Evolutionary conservation across 2,329 filamentous ascomycete genomes (phyloP), one percentile per base, ranked within the genome.

Genomic region (Paecilomyces sp.): DNA sequence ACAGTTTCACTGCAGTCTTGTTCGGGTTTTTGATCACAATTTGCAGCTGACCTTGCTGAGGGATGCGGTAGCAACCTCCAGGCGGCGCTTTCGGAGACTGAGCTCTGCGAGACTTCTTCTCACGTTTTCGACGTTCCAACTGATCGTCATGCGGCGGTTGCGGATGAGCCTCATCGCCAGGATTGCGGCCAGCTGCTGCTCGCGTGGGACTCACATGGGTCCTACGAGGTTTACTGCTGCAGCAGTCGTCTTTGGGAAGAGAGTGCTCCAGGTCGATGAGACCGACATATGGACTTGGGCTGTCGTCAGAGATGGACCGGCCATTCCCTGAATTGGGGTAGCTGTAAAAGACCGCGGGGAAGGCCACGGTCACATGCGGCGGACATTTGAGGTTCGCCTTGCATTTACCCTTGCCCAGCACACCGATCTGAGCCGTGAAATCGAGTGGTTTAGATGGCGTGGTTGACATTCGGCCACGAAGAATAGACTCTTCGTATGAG

Each of bases 21-120:
- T 97, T 96, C 15, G 92, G 93, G 68, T 97, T 99, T 73, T 97
- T 97, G 72, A 99, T 91, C 62, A 99, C 88, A 64, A 99, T 96
- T 68, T 99, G 94, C 13, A 99, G 80, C 74, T 97, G 94, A 0
- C 94, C 94, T 73, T 92, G 89, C 69, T 94, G 88, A 0, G 94
- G 94, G 57, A 99, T 96, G 52, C 94, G 88, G 73, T 97, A 99
- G 69, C 90, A 91, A 36, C 94, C 93, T 7, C 92, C 91, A 0
- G 91, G 89, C 0, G 92, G 90, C 15, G 88, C 85, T 73, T 84
- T 87, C 1, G 85, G 83, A 28, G 81, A 82, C 31, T 79, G 76
- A 5, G 85, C 81, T 57, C 84, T 81, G 57, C 88, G 82, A 63
- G 84, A 88, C 61, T 79, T 80, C 65, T 85, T 87, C 63, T 85